Evolutionary conservation across 306 rosid genomes (phyloP).

Genomic region (Ceratonia siliqua): DNA sequence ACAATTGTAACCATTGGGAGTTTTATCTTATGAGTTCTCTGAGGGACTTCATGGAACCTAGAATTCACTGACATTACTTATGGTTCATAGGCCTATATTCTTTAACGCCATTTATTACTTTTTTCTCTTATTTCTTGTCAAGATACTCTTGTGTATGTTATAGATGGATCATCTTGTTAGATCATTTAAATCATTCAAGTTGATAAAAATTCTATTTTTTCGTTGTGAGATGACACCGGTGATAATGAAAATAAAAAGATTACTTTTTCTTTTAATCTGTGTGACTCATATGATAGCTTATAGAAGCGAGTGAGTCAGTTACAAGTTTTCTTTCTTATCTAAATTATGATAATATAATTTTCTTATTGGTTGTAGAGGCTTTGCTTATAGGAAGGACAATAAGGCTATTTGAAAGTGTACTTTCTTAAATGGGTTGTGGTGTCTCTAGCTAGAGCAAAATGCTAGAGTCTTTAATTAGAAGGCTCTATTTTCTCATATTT

Average conservation of each 20-base stretch:
- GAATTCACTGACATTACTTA: conserved; percentile 29
- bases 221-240: neutral
- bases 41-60: neutral
- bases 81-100: conserved; percentile 6
- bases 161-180: conserved; percentile 5
- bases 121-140: conserved; percentile 11
- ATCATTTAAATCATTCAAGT: conserved; percentile 6
- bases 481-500: neutral
- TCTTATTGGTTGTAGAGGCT: too few species aligned
- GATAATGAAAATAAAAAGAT: neutral
- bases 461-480: neutral
- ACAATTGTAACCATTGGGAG: neutral
- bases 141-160: conserved; percentile 22
- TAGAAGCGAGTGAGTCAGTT: neutral
- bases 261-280: neutral
- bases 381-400: neutral
- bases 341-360: neutral
- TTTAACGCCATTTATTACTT: neutral
- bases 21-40: conserved; percentile 13
- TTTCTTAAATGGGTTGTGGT: neutral
- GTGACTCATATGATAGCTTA: neutral
- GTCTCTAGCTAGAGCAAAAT: neutral
- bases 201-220: neutral
- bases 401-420: neutral
- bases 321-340: neutral